A percentile compares a stretch with the other conserved stretches of the same genome.
phyloP scores from a whole-genome alignment of 164 flowering plant genomes.

The Chloranthus sessilifolius region DNA sequence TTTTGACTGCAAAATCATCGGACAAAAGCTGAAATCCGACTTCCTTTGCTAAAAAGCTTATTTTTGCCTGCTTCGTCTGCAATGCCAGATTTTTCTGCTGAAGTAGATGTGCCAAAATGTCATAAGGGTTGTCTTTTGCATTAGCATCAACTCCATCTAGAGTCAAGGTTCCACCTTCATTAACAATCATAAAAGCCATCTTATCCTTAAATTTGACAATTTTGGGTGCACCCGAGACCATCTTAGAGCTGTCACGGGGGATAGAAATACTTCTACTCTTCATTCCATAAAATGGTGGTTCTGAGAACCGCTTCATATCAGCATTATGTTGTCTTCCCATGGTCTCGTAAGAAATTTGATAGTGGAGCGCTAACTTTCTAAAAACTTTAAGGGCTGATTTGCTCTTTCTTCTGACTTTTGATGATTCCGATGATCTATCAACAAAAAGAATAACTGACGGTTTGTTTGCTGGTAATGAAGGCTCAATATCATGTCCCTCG shows the following conservation, averaged over 20 bases:
- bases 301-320: conserved; percentile 13
- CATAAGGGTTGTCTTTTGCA: conserved; percentile 49
- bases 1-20: conserved; percentile 61
- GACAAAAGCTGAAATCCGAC: conserved; percentile 85
- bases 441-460: conserved; percentile 79
- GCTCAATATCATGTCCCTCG: conserved; percentile 37
- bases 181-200: conserved; percentile 51
- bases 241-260: conserved; percentile 21
- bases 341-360: conserved; percentile 16
- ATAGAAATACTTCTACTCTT: conserved; percentile 9
- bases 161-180: conserved; percentile 45
- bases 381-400: conserved; percentile 51
- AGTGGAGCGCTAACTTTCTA: conserved; percentile 45
- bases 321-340: conserved; percentile 14
- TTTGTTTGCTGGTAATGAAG: conserved; percentile 50
- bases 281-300: conserved; percentile 21
- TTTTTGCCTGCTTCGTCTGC: conserved; percentile 32
- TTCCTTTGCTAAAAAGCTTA: conserved; percentile 69
- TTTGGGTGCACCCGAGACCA: conserved; percentile 21
- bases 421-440: conserved; percentile 74
- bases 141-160: conserved; percentile 37
- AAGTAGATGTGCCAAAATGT: conserved; percentile 50
- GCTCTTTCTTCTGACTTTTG: conserved; percentile 44
- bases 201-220: conserved; percentile 36
- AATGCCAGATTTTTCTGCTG: conserved; percentile 29